A percentile compares a stretch with the other conserved stretches of the same genome.
Conservation (phyloP, 768 basidiomycete genomes). For the Nidularia pulvinata region DNA sequence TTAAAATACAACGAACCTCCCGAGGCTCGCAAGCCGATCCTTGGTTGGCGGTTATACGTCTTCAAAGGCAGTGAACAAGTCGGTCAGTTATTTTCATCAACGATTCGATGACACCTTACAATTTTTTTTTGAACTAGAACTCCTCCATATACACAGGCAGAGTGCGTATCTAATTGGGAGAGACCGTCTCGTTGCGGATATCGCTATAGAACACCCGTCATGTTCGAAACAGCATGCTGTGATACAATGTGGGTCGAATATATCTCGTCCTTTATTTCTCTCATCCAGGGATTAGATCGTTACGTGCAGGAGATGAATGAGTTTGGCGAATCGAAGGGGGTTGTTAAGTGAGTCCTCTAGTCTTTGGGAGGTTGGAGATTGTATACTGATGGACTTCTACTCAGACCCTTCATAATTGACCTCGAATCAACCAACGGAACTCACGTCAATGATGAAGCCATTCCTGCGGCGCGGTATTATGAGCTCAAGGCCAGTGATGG, state of each 20-base stretch:
- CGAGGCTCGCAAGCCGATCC: slow-evolving; percentile 89
- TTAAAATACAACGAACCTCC: slow-evolving; percentile 99
- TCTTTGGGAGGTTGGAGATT: too few species aligned
- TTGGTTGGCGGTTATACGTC: slow-evolving; percentile 95
- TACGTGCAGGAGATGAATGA: slow-evolving; percentile 88
- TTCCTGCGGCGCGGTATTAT: slow-evolving; percentile 87
- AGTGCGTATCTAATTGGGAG: slow-evolving; percentile 94
- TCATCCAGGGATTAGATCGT: slow-evolving; percentile 50
- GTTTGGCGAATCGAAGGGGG: slow-evolving; percentile 74
- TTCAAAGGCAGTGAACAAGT: slow-evolving; percentile 95
- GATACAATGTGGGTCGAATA: slow-evolving; percentile 72
- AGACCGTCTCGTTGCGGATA: slow-evolving; percentile 84
- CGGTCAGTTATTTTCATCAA: slow-evolving; percentile 51
- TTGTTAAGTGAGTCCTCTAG: slow-evolving; percentile 63
- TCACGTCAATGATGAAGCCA: slow-evolving; percentile 81
- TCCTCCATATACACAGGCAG: slow-evolving; percentile 91
- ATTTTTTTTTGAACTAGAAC: slow-evolving; percentile 68
- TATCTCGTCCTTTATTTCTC: not conserved
- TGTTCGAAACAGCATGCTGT: slow-evolving; percentile 99
- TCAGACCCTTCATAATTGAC: slow-evolving; percentile 95
- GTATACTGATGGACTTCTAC: too few species aligned
- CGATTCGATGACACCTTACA: too few species aligned
- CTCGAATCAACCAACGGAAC: slow-evolving; percentile 99
- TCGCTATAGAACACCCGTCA: slow-evolving; percentile 93
- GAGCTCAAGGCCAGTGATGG: slow-evolving; percentile 82